phyloP scores from a whole-genome alignment of 2,329 filamentous ascomycete genomes.

The Westerdykella ornata region DNA sequence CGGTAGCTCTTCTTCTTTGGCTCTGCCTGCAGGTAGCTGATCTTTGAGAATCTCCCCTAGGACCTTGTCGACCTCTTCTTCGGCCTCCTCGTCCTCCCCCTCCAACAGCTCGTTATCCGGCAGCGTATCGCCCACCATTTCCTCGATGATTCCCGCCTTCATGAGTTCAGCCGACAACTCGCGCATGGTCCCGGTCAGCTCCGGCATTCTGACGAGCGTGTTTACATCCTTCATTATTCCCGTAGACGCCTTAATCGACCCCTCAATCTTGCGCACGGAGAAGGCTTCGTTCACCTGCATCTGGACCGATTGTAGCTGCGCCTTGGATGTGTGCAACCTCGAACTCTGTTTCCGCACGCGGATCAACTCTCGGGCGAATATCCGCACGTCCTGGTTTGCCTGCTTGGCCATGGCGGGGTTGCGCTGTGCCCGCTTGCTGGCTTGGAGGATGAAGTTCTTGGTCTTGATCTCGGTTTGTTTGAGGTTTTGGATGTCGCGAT shows the following conservation, averaged over 20 bases:
- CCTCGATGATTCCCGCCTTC: conserved; percentile 93
- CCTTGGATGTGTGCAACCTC: conserved; percentile 77
- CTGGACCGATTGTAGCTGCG: conserved; percentile 84
- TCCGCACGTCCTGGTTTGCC: conserved; percentile 73
- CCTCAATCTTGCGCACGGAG: conserved; percentile 90
- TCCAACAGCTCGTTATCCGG: conserved; percentile 63
- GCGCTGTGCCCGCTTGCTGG: conserved; percentile 71
- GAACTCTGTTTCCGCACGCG: conserved; percentile 67
- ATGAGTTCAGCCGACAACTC: conserved; percentile 82
- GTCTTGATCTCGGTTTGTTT: conserved; percentile 68
- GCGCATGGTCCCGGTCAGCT: conserved; percentile 82
- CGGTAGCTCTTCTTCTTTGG: conserved; percentile 48
- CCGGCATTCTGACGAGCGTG: conserved; percentile 71
- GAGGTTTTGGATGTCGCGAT: conserved; percentile 79
- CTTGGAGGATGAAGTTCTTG: conserved; percentile 74
- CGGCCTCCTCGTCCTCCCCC: conserved; percentile 65
- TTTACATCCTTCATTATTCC: conserved; percentile 98
- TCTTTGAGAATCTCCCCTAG: conserved; percentile 86
- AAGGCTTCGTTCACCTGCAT: conserved; percentile 99
- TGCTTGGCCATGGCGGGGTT: conserved; percentile 74
- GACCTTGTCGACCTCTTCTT: conserved; percentile 79
- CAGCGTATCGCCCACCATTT: conserved; percentile 85
- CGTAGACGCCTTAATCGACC: conserved; percentile 75
- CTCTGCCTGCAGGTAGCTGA: conserved; percentile 61
- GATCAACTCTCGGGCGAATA: conserved; percentile 82